phyloP scores from a whole-genome alignment of 2,329 filamentous ascomycete genomes.

The Acrocalymma vagum region DNA sequence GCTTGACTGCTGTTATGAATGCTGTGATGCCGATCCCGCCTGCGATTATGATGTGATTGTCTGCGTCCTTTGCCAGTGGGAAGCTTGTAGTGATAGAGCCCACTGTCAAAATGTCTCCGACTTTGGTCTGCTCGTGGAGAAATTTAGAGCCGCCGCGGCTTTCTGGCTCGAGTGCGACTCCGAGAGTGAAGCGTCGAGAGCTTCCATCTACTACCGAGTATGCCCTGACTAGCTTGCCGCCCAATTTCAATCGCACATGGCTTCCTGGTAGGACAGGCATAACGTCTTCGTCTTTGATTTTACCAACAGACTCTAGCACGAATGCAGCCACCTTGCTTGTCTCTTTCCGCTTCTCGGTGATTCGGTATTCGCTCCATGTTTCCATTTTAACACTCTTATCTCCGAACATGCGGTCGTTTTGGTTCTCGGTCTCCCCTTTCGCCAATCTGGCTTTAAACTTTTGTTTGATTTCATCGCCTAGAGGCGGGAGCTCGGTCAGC shows the following conservation, averaged over 20 bases:
- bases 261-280: constrained; percentile 56
- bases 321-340: constrained; percentile 63
- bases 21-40: constrained; percentile 74
- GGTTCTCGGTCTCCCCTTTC: constrained; percentile 49
- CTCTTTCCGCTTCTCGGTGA: constrained; percentile 61
- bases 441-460: constrained; percentile 64
- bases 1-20: constrained; percentile 62
- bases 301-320: constrained; percentile 57
- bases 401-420: constrained; percentile 35
- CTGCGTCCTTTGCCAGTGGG: constrained; percentile 56
- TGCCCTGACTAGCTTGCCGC: constrained; percentile 63
- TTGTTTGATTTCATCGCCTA: constrained; percentile 59
- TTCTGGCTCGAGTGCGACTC: constrained; percentile 63
- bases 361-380: constrained; percentile 47
- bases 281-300: constrained; percentile 36
- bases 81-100: constrained; percentile 62
- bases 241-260: constrained; percentile 66
- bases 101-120: constrained; percentile 61
- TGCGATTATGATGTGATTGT: constrained; percentile 69
- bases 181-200: constrained; percentile 62
- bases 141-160: constrained; percentile 70
- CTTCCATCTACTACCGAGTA: constrained; percentile 69
- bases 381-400: constrained; percentile 37
- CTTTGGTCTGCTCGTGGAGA: constrained; percentile 59
- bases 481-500: constrained; percentile 52